A percentile compares a stretch with the other conserved stretches of the same genome.
Conservation (phyloP, 352 stramenopile species). For the Pythium brachiatum region DNA sequence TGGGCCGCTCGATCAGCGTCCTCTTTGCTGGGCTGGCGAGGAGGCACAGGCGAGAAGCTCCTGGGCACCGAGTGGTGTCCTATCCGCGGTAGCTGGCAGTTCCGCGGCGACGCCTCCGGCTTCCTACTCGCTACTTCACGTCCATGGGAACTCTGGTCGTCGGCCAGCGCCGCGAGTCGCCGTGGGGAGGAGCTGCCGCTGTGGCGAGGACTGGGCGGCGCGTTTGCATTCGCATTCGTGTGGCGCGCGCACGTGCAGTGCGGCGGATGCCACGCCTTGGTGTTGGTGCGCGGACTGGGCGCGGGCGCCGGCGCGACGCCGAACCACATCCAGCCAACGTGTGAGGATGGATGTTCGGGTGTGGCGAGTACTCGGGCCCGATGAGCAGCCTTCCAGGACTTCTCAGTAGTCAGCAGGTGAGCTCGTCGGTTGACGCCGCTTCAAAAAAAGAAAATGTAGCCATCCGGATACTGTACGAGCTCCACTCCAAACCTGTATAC, state of each 20-base stretch:
- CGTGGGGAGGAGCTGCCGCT: background rate
- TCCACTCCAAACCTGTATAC: background rate
- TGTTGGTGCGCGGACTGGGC: constrained; percentile 36
- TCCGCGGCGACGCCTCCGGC: background rate
- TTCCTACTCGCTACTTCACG: background rate
- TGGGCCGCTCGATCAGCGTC: background rate
- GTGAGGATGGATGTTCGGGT: background rate
- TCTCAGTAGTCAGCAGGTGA: no score
- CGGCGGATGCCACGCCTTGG: constrained; percentile 36
- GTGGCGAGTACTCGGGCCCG: no score
- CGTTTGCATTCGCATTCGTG: constrained; percentile 1
- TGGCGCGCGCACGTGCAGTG: constrained; percentile 41
- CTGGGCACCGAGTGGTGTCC: background rate
- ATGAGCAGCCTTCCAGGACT: background rate
- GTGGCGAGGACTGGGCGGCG: background rate
- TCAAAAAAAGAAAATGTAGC: constrained; percentile 9
- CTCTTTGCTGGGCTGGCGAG: background rate
- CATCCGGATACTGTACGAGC: background rate
- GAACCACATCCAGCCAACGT: constrained; percentile 49
- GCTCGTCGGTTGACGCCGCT: background rate
- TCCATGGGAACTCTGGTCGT: background rate
- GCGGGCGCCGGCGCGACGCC: constrained; percentile 50
- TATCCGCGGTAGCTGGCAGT: background rate
- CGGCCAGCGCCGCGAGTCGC: background rate
- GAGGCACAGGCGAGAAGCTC: background rate